A percentile compares a stretch with the other conserved stretches of the same genome.
Conservation (phyloP, 1,284 basidiomycete species). For the Cutaneotrichosporon cavernicola region DNA sequence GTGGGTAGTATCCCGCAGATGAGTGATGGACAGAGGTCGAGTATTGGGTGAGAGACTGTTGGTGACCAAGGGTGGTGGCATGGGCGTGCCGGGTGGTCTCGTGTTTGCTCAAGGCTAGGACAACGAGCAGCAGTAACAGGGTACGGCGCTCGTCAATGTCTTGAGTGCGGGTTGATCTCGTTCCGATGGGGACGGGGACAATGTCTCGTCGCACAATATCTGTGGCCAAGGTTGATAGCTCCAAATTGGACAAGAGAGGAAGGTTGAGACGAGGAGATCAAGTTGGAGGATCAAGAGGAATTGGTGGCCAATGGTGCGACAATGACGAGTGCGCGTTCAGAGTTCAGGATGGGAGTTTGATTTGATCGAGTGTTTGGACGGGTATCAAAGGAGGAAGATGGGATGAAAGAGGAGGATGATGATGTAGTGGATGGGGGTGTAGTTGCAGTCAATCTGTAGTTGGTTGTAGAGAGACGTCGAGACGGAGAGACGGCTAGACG, state of each 20-base stretch:
- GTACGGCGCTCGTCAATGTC: slow-evolving; percentile 5
- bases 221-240: background rate
- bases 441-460: background rate
- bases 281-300: background rate
- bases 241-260: background rate
- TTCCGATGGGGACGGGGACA: background rate
- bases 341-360: background rate
- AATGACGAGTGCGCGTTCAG: background rate
- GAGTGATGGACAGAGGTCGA: slow-evolving; percentile 13
- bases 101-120: background rate
- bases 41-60: slow-evolving; percentile 15
- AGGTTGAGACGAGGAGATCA: background rate
- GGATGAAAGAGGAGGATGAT: background rate
- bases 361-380: background rate
- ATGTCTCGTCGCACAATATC: background rate
- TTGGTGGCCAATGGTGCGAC: background rate
- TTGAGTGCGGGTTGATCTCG: background rate
- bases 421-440: background rate
- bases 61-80: slow-evolving; percentile 27
- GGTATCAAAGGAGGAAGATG: background rate
- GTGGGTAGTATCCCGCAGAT: slow-evolving; percentile 16
- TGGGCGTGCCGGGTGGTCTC: slow-evolving; percentile 22
- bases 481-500: too few relatives aligned
- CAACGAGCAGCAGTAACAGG: slow-evolving; percentile 8
- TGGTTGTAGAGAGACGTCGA: too few relatives aligned